Percentiles rank a stretch among this genome's conserved stretches.
Conservation (phyloP, 345 rosid species). For the Erucastrum elatum region DNA sequence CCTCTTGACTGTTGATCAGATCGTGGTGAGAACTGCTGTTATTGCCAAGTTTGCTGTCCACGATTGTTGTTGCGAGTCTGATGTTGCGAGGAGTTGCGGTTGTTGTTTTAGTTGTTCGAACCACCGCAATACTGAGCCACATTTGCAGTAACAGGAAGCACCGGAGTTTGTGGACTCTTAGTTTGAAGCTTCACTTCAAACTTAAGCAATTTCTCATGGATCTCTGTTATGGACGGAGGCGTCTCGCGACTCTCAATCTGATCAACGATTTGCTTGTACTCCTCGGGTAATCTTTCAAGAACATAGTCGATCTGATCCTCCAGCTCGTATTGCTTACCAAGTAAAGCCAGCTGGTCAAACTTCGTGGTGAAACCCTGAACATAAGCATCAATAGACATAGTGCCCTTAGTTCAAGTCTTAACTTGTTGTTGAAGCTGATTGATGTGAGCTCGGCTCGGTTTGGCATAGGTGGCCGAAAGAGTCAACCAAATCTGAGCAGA, state of each 20-base stretch:
- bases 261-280: neutral
- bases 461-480: neutral
- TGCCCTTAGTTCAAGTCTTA: neutral
- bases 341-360: neutral
- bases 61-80: neutral
- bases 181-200: neutral
- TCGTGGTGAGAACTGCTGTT: neutral
- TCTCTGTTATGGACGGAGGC: neutral
- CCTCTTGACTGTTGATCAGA: neutral
- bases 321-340: neutral
- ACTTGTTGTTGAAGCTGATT: neutral
- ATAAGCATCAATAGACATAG: neutral
- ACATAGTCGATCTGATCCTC: neutral
- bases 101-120: neutral
- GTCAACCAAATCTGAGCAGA: neutral
- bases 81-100: neutral
- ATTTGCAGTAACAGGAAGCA: neutral
- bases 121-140: neutral
- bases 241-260: neutral
- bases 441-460: neutral
- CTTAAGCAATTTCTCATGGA: neutral
- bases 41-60: neutral
- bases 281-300: neutral
- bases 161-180: neutral
- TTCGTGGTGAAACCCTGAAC: neutral